Percentiles rank a stretch among this genome's conserved stretches.
Evolutionary conservation across 768 basidiomycete species (phyloP).

Genomic region (Termitomyces sp.): DNA sequence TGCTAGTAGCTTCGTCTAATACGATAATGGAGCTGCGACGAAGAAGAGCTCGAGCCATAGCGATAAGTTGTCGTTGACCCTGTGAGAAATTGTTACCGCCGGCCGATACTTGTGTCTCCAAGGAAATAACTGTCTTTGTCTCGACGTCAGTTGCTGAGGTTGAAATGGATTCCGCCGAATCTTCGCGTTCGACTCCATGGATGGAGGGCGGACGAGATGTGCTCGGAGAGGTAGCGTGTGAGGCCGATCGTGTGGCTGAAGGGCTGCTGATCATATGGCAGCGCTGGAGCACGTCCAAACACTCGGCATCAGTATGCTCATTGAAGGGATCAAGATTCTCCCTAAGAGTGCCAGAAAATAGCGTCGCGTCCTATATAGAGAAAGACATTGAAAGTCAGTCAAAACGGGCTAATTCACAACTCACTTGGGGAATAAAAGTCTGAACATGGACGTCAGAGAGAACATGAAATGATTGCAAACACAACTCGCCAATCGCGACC

Average conservation of each 20-base stretch:
- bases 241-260: slow-evolving; percentile 42
- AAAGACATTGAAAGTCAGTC: background rate
- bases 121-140: slow-evolving; percentile 46
- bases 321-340: slow-evolving; percentile 75
- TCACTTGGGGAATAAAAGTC: slow-evolving; percentile 73
- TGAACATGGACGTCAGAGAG: slow-evolving; percentile 18
- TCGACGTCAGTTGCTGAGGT: slow-evolving; percentile 52
- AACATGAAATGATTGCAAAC: background rate
- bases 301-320: slow-evolving; percentile 79
- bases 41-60: slow-evolving; percentile 78
- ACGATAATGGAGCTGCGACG: slow-evolving; percentile 69
- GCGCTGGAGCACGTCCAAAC: slow-evolving; percentile 72
- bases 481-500: slow-evolving; percentile 62
- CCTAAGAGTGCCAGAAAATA: slow-evolving; percentile 77
- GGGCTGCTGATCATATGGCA: slow-evolving; percentile 69
- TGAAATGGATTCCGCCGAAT: slow-evolving; percentile 31
- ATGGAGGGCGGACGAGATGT: slow-evolving; percentile 39
- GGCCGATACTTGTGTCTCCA: slow-evolving; percentile 77
- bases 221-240: slow-evolving; percentile 38
- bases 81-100: slow-evolving; percentile 92
- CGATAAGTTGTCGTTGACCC: slow-evolving; percentile 84
- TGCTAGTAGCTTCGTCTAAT: slow-evolving; percentile 80
- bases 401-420: background rate
- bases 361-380: slow-evolving; percentile 47
- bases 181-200: slow-evolving; percentile 30